Conservation (phyloP, 2,329 filamentous ascomycete species). For the Phialemoniopsis sp. region DNA sequence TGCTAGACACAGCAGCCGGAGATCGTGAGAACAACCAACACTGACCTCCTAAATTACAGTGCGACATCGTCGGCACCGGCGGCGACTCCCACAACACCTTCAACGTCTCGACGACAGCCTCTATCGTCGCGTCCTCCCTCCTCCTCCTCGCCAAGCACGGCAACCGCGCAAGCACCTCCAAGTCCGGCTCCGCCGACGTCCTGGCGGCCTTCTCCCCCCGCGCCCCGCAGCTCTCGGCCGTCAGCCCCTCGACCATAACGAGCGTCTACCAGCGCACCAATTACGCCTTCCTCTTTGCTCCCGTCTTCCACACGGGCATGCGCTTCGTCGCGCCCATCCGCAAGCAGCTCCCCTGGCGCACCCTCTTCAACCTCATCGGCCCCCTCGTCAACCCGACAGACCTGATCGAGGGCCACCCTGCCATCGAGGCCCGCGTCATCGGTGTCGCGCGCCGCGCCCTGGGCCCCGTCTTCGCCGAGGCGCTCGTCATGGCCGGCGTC, state of each 20-base stretch:
- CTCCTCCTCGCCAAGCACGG: conserved; percentile 92
- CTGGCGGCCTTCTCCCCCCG: conserved; percentile 70
- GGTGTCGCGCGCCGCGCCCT: conserved; percentile 86
- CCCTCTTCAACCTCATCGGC: conserved; percentile 95
- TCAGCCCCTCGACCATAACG: conserved; percentile 67
- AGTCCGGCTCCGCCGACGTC: conserved; percentile 92
- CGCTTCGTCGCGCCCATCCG: conserved; percentile 81
- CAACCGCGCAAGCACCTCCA: conserved; percentile 91
- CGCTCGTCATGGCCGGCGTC: conserved; percentile 69
- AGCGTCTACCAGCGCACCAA: conserved; percentile 75
- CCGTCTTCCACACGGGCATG: conserved; percentile 95
- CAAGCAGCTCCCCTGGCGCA: conserved; percentile 86
- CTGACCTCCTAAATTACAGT: conserved; percentile 29
- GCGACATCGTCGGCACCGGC: conserved; percentile 96
- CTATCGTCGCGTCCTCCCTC: conserved; percentile 81
- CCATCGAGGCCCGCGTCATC: conserved; percentile 86
- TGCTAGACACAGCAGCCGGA: too few species aligned
- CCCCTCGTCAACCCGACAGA: conserved; percentile 90
- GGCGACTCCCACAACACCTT: conserved; percentile 97
- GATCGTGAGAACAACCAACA: too few species aligned
- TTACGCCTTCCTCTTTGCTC: conserved; percentile 94
- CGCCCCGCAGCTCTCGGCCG: conserved; percentile 68
- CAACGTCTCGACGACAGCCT: conserved; percentile 95
- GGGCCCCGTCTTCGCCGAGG: conserved; percentile 84
- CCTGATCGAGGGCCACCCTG: conserved; percentile 31